Percentiles rank a stretch among this genome's conserved stretches.
These are phyloP conservation scores for Penicillium psychrofluorescens DNA, from an alignment of 495 filamentous ascomycete species.

Conservation along the genomic window DNA sequence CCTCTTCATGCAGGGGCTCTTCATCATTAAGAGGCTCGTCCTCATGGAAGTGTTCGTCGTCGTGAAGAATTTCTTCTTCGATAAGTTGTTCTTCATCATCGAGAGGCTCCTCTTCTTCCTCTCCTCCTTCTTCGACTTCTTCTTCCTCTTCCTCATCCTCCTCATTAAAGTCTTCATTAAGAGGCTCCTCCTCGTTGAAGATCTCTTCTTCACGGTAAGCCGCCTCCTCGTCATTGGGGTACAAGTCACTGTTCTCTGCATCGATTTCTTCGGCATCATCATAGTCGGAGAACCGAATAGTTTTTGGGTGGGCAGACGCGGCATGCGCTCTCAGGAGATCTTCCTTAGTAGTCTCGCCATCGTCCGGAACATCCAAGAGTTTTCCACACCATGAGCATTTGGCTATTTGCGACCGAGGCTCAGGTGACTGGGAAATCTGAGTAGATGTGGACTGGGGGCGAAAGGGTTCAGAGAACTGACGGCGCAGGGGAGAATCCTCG, in stretches of 20 bases:
- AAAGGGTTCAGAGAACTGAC: constrained; percentile 38
- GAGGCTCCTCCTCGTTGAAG: neutral
- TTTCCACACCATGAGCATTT: constrained; percentile 36
- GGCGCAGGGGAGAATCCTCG: constrained; percentile 35
- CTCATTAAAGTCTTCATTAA: constrained; percentile 9
- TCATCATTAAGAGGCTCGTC: constrained; percentile 9
- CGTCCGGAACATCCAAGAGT: constrained; percentile 20
- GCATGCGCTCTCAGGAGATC: constrained; percentile 27
- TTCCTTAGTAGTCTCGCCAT: constrained; percentile 17
- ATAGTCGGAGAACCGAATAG: constrained; percentile 15
- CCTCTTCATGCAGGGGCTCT: neutral
- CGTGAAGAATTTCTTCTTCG: constrained; percentile 16
- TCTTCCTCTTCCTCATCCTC: constrained; percentile 12
- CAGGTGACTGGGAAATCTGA: constrained; percentile 29
- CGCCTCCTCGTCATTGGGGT: neutral
- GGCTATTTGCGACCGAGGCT: constrained; percentile 13
- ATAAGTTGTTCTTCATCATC: neutral
- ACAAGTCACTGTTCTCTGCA: constrained; percentile 2
- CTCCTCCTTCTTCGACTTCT: constrained; percentile 10
- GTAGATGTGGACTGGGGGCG: constrained; percentile 30
- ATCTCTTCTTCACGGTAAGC: neutral
- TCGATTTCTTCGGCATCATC: constrained; percentile 16
- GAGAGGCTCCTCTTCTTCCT: neutral
- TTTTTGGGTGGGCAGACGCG: constrained; percentile 24
- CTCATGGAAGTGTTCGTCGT: constrained; percentile 13